These are phyloP conservation scores for Leccinum huronense DNA, from an alignment of 1,284 basidiomycete genomes.

Conservation along the genomic window DNA sequence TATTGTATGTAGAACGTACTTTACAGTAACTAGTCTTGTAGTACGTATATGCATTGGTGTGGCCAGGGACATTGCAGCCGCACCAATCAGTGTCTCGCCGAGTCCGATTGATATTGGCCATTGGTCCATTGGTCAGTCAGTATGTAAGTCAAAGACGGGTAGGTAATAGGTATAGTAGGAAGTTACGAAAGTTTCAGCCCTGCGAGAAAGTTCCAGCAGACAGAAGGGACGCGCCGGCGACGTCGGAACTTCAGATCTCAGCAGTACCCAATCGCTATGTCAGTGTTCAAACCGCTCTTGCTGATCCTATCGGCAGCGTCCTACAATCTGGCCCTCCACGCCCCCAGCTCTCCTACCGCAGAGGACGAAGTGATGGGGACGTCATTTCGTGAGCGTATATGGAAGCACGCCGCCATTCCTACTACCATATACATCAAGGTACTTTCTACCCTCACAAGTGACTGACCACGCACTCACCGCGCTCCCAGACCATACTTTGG, in stretches of 20 bases:
- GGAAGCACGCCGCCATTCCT: conserved; percentile 2
- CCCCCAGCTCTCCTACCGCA: background rate
- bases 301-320: conserved; percentile 5
- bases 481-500: conserved; percentile 9
- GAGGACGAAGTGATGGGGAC: conserved; percentile 11
- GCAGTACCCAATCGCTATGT: conserved; percentile 2
- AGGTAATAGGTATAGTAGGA: too few species aligned
- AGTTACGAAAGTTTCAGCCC: too few species aligned
- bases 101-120: too few species aligned
- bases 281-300: conserved; percentile 8
- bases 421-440: conserved; percentile 8
- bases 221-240: too few species aligned
- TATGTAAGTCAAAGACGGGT: too few species aligned
- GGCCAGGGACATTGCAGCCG: too few species aligned
- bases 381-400: conserved; percentile 3
- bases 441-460: background rate
- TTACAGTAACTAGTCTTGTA: too few species aligned
- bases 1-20: too few species aligned
- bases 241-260: background rate
- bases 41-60: too few species aligned
- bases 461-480: background rate
- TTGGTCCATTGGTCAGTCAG: too few species aligned
- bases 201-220: too few species aligned
- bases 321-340: conserved; percentile 7
- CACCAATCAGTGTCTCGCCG: too few species aligned